Evolutionary conservation across 805 yeast genomes (phyloP), one percentile per base, ranked within the genome.

Genomic region (Saturnispora sanitii): DNA sequence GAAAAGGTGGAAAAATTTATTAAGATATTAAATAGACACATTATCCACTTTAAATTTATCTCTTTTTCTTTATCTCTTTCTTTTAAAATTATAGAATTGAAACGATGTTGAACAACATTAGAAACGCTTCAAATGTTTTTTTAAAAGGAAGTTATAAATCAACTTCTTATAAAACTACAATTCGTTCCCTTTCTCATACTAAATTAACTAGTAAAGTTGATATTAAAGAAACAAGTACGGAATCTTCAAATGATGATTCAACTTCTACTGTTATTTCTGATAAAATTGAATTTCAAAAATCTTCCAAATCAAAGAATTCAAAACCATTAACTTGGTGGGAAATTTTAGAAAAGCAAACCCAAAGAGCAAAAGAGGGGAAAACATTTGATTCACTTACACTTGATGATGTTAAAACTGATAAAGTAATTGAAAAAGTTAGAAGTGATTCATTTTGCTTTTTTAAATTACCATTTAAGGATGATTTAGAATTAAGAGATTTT

Each of bases 391-490:
- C 84, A 29, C 77, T 71, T 56, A 74, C 85, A 12, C 80, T 82
- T 59, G 75, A 76, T 42, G 74, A 77, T 46, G 87, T 88, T 7
- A 79, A 75, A 48, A 72, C 88, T 15, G 73, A 85, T 15, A 76
- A 67, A 6, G 76, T 87, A 13, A 66, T 72, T 22, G 92, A 86
- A 48, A 76, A 77, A 54, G 79, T 92, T 2, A 71, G 92, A 49
- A 67, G 66, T 11, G 96, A 87, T 49, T 84, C 95, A 3, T 82
- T 82, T 50, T 67, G 79, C 31, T 81, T 70, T 53, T 62, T 82
- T 45, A 65, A 72, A 2, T 65, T 88, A 37, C 95, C 96, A 0
- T 87, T 88, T 66, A 83, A 82, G 51, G 82, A 82, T 45, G 95
- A 88, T 56, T 65, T 72, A 27, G 78, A 82, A 76, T 67, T 86